A percentile compares a stretch with the other conserved stretches of the same genome.
Evolutionary conservation across 2,329 filamentous ascomycete species (phyloP).

Genomic region (Neoascochyta sp.): DNA sequence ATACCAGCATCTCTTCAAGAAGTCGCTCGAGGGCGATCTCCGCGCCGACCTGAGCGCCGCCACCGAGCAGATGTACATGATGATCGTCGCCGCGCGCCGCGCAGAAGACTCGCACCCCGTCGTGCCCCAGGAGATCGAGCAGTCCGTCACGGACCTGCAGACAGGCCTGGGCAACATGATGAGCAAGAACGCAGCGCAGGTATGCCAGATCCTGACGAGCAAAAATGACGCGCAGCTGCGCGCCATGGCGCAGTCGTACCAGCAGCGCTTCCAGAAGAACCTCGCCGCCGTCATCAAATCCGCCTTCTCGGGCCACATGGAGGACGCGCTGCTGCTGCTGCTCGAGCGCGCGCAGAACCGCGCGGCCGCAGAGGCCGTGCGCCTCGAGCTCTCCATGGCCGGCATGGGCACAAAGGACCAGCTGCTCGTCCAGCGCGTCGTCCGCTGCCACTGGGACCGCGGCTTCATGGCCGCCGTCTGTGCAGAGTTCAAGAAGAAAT

Average conservation of each 20-base stretch:
- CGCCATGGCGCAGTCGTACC: conserved; percentile 73
- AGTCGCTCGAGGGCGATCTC: conserved; percentile 67
- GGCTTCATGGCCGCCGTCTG: conserved; percentile 72
- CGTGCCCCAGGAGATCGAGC: conserved; percentile 67
- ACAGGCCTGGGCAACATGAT: conserved; percentile 61
- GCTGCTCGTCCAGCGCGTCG: conserved; percentile 70
- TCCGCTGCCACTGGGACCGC: conserved; percentile 80
- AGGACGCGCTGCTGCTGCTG: conserved; percentile 75
- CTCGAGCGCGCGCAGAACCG: conserved; percentile 74
- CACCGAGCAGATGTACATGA: conserved; percentile 79
- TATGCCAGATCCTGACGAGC: conserved; percentile 73
- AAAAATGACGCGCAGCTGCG: conserved; percentile 80
- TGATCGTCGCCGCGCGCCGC: conserved; percentile 70
- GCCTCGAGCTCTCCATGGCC: conserved; percentile 84
- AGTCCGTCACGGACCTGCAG: conserved; percentile 73
- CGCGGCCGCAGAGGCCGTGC: conserved; percentile 74
- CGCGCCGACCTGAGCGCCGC: conserved; percentile 78
- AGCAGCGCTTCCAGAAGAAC: conserved; percentile 64
- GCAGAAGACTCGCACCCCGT: conserved; percentile 75
- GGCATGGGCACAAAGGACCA: conserved; percentile 84
- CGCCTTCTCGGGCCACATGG: conserved; percentile 91
- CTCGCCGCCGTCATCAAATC: conserved; percentile 72
- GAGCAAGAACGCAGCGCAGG: conserved; percentile 69
- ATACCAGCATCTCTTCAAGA: conserved; percentile 66
- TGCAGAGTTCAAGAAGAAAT: conserved; percentile 69